Evolutionary conservation across 129 eudicot genomes (phyloP).

Genomic region (Chrysanthemum seticuspe): DNA sequence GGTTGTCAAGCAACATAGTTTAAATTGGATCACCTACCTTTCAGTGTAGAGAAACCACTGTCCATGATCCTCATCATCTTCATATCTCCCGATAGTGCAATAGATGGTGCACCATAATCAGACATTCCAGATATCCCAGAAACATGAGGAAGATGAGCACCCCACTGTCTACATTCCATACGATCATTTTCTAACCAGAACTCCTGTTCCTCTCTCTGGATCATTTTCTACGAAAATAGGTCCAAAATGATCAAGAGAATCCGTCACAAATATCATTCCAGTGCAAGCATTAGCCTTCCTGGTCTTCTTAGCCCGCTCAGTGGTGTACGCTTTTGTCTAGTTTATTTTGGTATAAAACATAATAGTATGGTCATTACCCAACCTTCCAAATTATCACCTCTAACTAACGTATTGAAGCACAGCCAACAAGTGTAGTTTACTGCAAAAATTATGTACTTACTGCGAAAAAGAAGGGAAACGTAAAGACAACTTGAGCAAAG

Average conservation of each 20-base stretch:
- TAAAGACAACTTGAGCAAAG: constrained; percentile 86
- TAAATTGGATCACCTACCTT: constrained; percentile 31
- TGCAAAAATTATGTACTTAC: constrained; percentile 47
- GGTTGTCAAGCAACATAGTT: too few species aligned
- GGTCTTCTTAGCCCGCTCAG: constrained; percentile 34
- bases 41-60: constrained; percentile 87
- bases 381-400: background rate
- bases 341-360: too few species aligned
- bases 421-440: background rate
- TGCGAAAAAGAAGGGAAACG: constrained; percentile 91
- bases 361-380: too few species aligned
- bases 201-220: constrained; percentile 65
- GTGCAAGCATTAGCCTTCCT: constrained; percentile 40
- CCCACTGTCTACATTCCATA: constrained; percentile 86
- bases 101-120: constrained; percentile 74
- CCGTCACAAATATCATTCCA: too few species aligned
- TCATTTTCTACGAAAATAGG: too few species aligned
- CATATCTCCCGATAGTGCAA: constrained; percentile 87
- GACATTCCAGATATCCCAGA: constrained; percentile 77
- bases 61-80: constrained; percentile 92
- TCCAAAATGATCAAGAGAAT: too few species aligned
- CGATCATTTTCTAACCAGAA: constrained; percentile 81
- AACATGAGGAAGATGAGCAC: constrained; percentile 82
- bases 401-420: constrained; percentile 9
- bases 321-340: too few species aligned